Evolutionary conservation across 2,329 filamentous ascomycete species (phyloP).

Genomic region (Scopulariopsis brevicaulis): DNA sequence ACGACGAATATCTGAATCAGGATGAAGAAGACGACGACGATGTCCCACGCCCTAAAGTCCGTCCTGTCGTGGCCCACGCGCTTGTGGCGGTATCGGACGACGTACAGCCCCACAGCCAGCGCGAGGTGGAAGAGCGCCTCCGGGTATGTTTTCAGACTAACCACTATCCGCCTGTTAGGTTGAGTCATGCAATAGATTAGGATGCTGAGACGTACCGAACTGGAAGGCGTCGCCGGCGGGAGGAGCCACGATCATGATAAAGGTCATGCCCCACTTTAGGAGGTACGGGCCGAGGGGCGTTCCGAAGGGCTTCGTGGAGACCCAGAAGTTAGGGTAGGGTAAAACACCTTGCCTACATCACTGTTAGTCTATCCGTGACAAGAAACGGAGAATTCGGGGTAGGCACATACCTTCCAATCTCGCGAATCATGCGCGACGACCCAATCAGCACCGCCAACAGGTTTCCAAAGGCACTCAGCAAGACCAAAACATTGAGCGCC

Average conservation of each 20-base stretch:
- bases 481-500: slow-evolving; percentile 45
- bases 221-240: slow-evolving; percentile 55
- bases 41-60: slow-evolving; percentile 48
- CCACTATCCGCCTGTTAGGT: slow-evolving; percentile 30
- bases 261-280: slow-evolving; percentile 44
- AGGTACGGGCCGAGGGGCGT: slow-evolving; percentile 49
- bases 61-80: slow-evolving; percentile 33
- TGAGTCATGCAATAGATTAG: background rate
- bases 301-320: slow-evolving; percentile 49
- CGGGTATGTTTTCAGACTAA: slow-evolving; percentile 48
- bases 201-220: slow-evolving; percentile 30
- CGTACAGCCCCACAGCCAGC: slow-evolving; percentile 43
- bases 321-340: slow-evolving; percentile 50
- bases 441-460: slow-evolving; percentile 43
- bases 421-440: slow-evolving; percentile 43
- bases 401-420: slow-evolving; percentile 35
- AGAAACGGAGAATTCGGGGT: too few species aligned
- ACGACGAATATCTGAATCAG: slow-evolving; percentile 49
- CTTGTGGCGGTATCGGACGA: slow-evolving; percentile 43
- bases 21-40: slow-evolving; percentile 46
- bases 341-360: slow-evolving; percentile 42
- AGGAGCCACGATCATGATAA: slow-evolving; percentile 47
- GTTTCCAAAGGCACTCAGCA: slow-evolving; percentile 47
- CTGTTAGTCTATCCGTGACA: too few species aligned
- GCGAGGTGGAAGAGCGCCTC: slow-evolving; percentile 43